These are phyloP conservation scores for Erythrophleum fordii DNA, from an alignment of 306 rosid genomes.

Conservation along the genomic window DNA sequence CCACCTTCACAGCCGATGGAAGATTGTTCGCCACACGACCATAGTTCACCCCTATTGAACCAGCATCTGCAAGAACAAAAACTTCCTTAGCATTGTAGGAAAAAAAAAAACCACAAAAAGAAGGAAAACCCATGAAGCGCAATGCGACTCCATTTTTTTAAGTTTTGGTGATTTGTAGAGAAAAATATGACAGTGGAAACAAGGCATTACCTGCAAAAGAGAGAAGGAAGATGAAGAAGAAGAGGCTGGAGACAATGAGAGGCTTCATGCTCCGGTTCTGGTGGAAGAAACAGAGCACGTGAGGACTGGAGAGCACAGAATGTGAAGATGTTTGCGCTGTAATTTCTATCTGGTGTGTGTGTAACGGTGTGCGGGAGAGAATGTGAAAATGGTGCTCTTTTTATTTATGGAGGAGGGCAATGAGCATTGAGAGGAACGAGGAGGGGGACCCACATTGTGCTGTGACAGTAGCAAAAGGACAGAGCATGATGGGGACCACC, in stretches of 20 bases:
- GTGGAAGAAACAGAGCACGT: conserved; percentile 36
- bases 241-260: conserved; percentile 15
- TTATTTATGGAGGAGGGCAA: conserved; percentile 24
- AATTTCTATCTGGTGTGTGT: background rate
- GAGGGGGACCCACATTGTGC: conserved; percentile 35
- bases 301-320: background rate
- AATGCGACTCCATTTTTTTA: background rate
- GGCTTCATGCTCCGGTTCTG: conserved; percentile 53
- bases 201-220: conserved; percentile 51
- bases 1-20: conserved; percentile 76
- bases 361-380: background rate
- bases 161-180: too few species aligned
- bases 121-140: background rate
- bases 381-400: conserved; percentile 9
- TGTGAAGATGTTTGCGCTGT: background rate
- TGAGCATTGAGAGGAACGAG: conserved; percentile 39
- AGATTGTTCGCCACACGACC: conserved; percentile 88
- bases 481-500: conserved; percentile 52
- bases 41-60: conserved; percentile 88
- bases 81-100: background rate
- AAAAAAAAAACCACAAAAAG: background rate
- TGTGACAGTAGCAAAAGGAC: conserved; percentile 20
- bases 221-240: conserved; percentile 41
- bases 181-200: background rate
- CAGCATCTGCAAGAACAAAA: conserved; percentile 60